These are phyloP conservation scores for Lentinula guzmanii DNA, from an alignment of 768 basidiomycete species.

Conservation along the genomic window DNA sequence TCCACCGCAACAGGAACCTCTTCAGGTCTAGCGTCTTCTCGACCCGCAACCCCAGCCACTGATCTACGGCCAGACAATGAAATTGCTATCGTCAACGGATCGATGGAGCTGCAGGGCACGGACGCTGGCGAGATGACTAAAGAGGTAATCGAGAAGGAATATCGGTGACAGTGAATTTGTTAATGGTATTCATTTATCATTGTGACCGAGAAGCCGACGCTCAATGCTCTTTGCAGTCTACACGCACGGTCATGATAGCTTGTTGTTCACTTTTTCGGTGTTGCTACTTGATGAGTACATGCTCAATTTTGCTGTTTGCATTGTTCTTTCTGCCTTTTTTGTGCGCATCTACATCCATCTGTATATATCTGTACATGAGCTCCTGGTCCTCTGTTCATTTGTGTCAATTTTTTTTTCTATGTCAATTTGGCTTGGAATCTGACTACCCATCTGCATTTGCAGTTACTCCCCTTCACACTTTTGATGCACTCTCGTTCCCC, in stretches of 20 bases:
- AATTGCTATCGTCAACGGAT: constrained; percentile 32
- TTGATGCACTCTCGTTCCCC: no score
- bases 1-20: constrained; percentile 74
- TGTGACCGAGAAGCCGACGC: not conserved
- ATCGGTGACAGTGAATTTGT: constrained; percentile 14
- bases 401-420: no score
- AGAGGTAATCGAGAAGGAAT: constrained; percentile 47
- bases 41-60: constrained; percentile 65
- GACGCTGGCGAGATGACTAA: constrained; percentile 31
- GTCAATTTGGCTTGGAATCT: no score
- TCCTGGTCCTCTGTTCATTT: not conserved
- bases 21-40: constrained; percentile 61
- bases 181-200: not conserved
- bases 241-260: not conserved
- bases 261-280: not conserved
- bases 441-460: no score
- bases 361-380: not conserved
- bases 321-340: not conserved
- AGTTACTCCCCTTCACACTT: no score
- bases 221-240: not conserved
- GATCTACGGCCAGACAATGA: constrained; percentile 41
- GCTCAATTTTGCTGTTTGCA: not conserved
- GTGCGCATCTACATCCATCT: not conserved
- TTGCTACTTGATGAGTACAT: not conserved
- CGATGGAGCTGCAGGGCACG: constrained; percentile 33